Base-by-base conservation (phyloP, 1,284 basidiomycete genomes). In the Ustilago vetiveriae region DNA sequence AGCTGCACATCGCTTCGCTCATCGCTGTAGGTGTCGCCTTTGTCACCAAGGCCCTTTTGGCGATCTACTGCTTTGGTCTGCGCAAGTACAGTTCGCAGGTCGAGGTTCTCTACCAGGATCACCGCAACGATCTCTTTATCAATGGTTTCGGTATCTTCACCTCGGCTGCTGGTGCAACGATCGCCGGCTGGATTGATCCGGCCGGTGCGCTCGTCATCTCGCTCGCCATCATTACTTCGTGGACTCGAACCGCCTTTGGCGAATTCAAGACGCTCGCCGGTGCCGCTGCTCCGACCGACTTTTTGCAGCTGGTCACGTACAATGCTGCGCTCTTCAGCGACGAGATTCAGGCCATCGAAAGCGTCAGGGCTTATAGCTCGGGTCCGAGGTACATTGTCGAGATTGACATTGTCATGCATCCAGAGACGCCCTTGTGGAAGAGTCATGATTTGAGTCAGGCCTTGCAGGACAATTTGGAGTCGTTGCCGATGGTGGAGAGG, bases 391-490 rank as follows among this genome's bases (percentile, higher is more conserved):
- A 92, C 79, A 91, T 93, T 78, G 94, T 97, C 42, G 94, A 97
- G 83, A 87, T 97, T 9, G 95, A 98, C 82, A 88, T 98, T 49
- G 94, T 98, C 22, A 92, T 98, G 88, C 87, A 90, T 70, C 90
- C 90, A 4, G 88, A 89, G 60, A 96, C 93, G 37, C 92, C 93
- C 0, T 84, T 98, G 1, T 92, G 90, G 89, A 89, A 90, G 79
- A 91, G 94, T 16, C 94, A 98, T 82, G 94, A 98, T 82, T 83
- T 96, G 58, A 90, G 90, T 49, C 94, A 97, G 83, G 88, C 90
- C 50, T 84, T 98, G 23, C 94, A 98, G 82, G 94, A 98, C 83
- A 92, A 92, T 84, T 88, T 98, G 45, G 95, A 98, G 82, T 87
- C 88, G 19, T 84, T 98, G 36, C 93, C 94, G 0, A 90, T 91